Evolutionary conservation across 164 flowering plant genomes (phyloP).

Genomic region (Houttuynia cordata): DNA sequence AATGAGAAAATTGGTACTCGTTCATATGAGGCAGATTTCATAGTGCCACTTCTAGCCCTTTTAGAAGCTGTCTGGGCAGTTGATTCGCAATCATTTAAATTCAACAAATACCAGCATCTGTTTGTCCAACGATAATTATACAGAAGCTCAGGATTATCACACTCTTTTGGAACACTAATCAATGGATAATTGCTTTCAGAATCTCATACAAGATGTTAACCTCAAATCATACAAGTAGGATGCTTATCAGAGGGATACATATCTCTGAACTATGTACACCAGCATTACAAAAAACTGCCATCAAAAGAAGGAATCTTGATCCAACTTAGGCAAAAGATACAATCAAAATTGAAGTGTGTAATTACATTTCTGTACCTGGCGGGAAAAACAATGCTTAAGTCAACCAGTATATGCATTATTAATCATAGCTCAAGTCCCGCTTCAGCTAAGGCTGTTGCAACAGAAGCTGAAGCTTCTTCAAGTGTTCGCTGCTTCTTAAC

Average conservation of each 20-base stretch:
- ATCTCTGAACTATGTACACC: background rate
- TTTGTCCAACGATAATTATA: no score
- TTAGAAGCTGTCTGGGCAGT: no score
- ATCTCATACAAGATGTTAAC: background rate
- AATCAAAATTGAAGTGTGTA: background rate
- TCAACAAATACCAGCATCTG: no score
- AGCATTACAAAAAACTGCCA: background rate
- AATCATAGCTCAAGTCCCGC: conserved; percentile 26
- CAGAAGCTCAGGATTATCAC: no score
- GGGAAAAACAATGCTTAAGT: background rate
- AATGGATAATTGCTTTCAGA: background rate
- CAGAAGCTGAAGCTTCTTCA: conserved; percentile 87
- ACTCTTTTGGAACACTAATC: background rate
- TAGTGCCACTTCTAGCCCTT: no score
- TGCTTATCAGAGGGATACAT: background rate
- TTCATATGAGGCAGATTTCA: no score
- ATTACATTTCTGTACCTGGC: background rate
- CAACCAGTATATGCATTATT: background rate
- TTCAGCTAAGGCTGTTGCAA: conserved; percentile 61
- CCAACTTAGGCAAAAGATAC: background rate
- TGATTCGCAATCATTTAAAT: no score
- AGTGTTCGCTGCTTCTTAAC: conserved; percentile 74
- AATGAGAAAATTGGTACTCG: no score
- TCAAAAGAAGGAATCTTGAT: background rate
- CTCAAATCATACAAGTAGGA: background rate